Base-by-base conservation (phyloP, 176 grass and related monocot genomes). In the Phoenix dactylifera region DNA sequence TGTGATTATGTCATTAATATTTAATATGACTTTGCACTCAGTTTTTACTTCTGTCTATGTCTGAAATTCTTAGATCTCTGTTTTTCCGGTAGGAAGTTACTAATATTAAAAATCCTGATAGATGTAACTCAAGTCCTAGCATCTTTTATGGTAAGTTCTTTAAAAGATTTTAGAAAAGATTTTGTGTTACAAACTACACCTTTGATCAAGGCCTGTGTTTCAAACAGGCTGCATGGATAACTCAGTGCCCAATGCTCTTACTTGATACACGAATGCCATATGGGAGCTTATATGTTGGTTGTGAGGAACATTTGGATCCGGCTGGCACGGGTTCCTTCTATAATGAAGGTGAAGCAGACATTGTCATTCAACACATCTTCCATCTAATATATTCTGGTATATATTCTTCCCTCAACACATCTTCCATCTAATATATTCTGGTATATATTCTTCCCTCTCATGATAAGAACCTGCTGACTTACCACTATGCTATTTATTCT, bases 261-360 rank as follows among this genome's bases (percentile, higher is more conserved):
- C 78, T 91, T 78, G 87, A 97, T 82, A 97, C 87, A 52, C 76
- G 92, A 72, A 80, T 88, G 84, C 78, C 84, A 66, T 88, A 88
- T 67, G 87, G 87, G 58, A 65, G 70, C 71, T 73, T 85, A 72
- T 72, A 75, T 65, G 62, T 73, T 25, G 78, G 84, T 55, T 91
- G 92, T 66, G 79, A 80, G 76, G 87, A 97, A 66, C 76, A 85
- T 69, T 77, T 97, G 69, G 92, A 97, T 55, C 84, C 81, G 66
- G 81, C 87, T 70, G 92, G 87, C 49, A 88, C 92, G 58, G 87
- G 92, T 52, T 97, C 84, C 24, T 97, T 91, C 65, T 97, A 91
- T 75, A 91, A 97, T 72, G 84, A 97, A 16, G 92, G 87, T 64
- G 92, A 97, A 75, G 92, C 87, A 65, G 80, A 97, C 51, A 88